Evolutionary conservation across 305 asterid genomes (phyloP), one percentile per base, ranked within the genome.

Genomic region (Fraxinus platypoda): DNA sequence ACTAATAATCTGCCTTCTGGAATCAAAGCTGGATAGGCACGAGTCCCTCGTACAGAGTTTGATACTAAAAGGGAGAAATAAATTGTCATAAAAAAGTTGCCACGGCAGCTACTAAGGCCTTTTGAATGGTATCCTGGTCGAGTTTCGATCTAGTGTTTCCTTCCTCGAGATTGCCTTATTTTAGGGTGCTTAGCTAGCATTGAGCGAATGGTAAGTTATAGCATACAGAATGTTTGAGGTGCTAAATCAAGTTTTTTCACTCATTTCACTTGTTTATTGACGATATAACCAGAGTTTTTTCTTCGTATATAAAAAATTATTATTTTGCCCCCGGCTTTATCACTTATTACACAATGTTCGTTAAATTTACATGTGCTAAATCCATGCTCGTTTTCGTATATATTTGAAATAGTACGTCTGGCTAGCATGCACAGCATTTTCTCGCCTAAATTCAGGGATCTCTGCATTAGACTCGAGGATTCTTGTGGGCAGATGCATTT

Each of bases 31-130:
- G 21, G 66, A 52, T n/a, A 30, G 17, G 9, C 30, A 19, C 1
- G 38, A 28, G 26, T 28, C 17, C 75, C 35, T 77, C 66, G 83
- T 80, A 82, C 34, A 81, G 89, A 72, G 84, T 15, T 66, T 64
- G 54, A 59, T 57, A 59, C 33, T 31, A 62, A 71, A 75, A 9
- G 46, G 74, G 74, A 33, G 77, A 41, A 78, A 64, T 37, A 59
- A 76, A 59, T 81, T 57, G 77, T 64, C 41, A 12, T 26, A 6
- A 46, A 46, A 52, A 43, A 80, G 64, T 52, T 80, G 73, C 37
- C 59, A 31, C 37, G 15, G 70, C 54, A 33, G 30, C 26, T 57
- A 13, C 26, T 68, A 30, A 13, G 15, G 30, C 72, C 77, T 70
- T 17, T 12, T 2, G 21, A 33, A 70, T 68, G 71, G 75, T 62